Base-by-base conservation (phyloP, 176 grass and related monocot species). In the Dendrocalamus sinicus region DNA sequence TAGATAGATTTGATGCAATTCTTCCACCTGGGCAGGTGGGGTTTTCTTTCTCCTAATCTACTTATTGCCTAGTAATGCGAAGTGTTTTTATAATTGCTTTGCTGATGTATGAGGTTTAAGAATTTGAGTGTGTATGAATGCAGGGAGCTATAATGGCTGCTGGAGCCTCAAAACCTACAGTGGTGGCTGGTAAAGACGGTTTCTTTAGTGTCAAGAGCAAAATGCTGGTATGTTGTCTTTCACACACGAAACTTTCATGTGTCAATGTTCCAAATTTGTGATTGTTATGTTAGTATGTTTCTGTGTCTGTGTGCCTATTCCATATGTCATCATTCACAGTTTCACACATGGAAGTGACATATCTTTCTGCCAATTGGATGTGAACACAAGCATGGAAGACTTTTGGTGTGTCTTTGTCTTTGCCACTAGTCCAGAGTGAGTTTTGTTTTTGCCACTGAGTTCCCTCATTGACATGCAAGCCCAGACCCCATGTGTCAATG, bases 61-160 rank as follows among this genome's bases (percentile, higher is more conserved):
- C 9, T 68, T 75, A 5, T 41, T 62, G 13, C 70, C 19, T 26
- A 76, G 16, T 65, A 24, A 22, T 61, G 39, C 14, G 10, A 46
- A 59, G 57, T 66, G 0, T 60, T 81, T 19, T 16, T 81, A 13
- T 3, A 4, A 35, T 89, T 59, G 14, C 24, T 73, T 89, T 72
- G 15, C 41, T 5, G 35, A 58, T 32, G 54, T 20, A 40, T 47
- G 6, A n/a, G 32, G 24, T 52, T 48, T 85, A 41, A 76, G 68
- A 64, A 84, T 87, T 37, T 53, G 75, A 69, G 16, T 88, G 57
- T 81, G 17, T 80, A 46, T 84, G 58, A 62, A 51, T 78, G 19
- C 81, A 99, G 96, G 96, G 96, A 77, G 93, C 90, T 69, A 99
- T 99, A 69, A 99, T 99, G 96, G 93, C 93, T 53, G 96, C 96